These are phyloP conservation scores for Striga asiatica DNA, from an alignment of 257 asterid genomes.

Conservation along the genomic window DNA sequence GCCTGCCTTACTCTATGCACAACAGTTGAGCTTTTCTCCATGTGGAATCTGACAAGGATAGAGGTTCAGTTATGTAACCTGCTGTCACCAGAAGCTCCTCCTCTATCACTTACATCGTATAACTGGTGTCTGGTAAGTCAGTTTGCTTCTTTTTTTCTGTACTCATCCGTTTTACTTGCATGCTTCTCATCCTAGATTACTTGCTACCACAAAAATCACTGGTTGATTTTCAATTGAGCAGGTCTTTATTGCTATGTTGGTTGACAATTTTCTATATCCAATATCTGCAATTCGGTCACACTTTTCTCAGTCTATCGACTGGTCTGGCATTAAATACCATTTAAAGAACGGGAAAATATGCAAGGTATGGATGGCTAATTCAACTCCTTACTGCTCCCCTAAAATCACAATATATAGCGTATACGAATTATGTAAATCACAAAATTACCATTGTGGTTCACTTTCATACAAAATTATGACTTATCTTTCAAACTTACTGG, in stretches of 20 bases:
- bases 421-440: background rate
- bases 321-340: constrained; percentile 96
- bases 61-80: constrained; percentile 90
- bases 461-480: too few relatives aligned
- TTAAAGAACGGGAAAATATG: constrained; percentile 75
- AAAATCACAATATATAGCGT: background rate
- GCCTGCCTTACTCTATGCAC: constrained; percentile 60
- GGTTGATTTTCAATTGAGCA: constrained; percentile 33
- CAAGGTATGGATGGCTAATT: constrained; percentile 38
- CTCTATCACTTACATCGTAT: constrained; percentile 73
- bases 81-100: constrained; percentile 95
- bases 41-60: constrained; percentile 98
- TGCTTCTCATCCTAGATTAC: too few relatives aligned
- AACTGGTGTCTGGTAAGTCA: constrained; percentile 94
- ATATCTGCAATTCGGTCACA: constrained; percentile 86
- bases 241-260: constrained; percentile 93
- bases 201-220: too few relatives aligned
- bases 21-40: constrained; percentile 67
- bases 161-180: too few relatives aligned
- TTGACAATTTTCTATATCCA: constrained; percentile 88
- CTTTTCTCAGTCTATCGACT: constrained; percentile 80
- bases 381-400: constrained; percentile 3
- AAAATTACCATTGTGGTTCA: too few relatives aligned
- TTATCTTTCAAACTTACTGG: too few relatives aligned
- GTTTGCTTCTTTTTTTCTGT: background rate